Evolutionary conservation across 1,284 basidiomycete genomes (phyloP).

Genomic region (Heliocybe sulcata): DNA sequence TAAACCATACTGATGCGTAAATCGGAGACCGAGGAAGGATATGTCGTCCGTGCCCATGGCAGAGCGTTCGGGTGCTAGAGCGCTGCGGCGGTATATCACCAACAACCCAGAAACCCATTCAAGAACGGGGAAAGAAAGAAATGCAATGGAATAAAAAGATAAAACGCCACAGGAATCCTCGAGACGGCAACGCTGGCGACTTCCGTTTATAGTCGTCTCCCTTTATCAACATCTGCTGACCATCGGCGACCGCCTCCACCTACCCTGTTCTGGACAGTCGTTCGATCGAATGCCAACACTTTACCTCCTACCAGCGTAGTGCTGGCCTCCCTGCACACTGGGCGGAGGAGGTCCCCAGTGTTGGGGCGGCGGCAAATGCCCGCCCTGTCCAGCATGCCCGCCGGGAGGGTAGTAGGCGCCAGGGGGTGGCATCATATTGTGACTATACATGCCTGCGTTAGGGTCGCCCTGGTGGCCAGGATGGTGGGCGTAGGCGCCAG

Average conservation of each 20-base stretch:
- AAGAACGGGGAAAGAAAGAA: background rate
- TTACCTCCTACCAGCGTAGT: background rate
- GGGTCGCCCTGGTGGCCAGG: slow-evolving; percentile 1
- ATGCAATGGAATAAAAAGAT: slow-evolving; percentile 1
- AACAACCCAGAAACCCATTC: background rate
- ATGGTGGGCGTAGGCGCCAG: background rate
- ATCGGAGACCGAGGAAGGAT: background rate
- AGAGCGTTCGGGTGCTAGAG: too few species aligned
- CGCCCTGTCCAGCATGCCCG: background rate
- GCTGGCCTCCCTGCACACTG: background rate
- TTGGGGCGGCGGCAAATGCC: background rate
- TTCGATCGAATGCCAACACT: background rate
- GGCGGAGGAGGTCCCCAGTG: background rate
- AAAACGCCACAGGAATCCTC: background rate
- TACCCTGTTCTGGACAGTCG: background rate
- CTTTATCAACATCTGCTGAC: background rate
- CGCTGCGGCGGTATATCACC: background rate
- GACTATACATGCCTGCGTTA: background rate
- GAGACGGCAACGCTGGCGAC: background rate
- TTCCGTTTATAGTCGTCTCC: background rate
- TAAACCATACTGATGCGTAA: background rate
- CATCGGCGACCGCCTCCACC: background rate
- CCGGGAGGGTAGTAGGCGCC: background rate
- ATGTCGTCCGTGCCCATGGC: too few species aligned
- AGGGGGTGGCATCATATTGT: slow-evolving; percentile 1